Conservation (phyloP, 2,329 filamentous ascomycete genomes). For the Microthyrium microscopicum region DNA sequence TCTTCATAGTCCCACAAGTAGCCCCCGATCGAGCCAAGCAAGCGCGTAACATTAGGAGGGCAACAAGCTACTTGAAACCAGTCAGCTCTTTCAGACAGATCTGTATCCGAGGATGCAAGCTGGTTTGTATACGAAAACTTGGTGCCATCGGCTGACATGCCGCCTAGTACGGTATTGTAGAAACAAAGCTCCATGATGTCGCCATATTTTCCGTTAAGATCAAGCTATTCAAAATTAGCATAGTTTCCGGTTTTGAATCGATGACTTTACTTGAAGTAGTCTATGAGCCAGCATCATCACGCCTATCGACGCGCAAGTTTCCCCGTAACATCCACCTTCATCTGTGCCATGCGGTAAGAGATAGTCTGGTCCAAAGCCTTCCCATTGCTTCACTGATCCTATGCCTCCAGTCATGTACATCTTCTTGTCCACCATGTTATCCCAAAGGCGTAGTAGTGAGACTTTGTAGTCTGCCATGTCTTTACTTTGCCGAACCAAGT, state of each 20-base stretch:
- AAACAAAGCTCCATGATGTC: conserved; percentile 46
- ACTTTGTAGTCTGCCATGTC: conserved; percentile 18
- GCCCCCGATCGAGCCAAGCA: conserved; percentile 39
- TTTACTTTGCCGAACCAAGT: conserved; percentile 30
- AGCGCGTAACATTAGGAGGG: conserved; percentile 40
- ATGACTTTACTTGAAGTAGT: conserved; percentile 27
- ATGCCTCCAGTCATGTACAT: conserved; percentile 48
- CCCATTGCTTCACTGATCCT: conserved; percentile 40
- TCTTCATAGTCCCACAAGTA: conserved; percentile 34
- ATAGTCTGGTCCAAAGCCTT: conserved; percentile 43
- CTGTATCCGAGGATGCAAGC: conserved; percentile 34
- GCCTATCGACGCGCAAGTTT: conserved; percentile 44
- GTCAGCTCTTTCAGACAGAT: conserved; percentile 33
- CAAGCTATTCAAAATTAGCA: conserved; percentile 18
- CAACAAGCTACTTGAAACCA: conserved; percentile 47
- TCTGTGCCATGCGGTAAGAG: conserved; percentile 42
- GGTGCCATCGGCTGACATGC: conserved; percentile 38
- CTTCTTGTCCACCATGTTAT: conserved; percentile 43
- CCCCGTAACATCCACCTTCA: conserved; percentile 45
- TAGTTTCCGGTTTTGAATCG: background rate
- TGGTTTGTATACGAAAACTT: conserved; percentile 47
- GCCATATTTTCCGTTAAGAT: conserved; percentile 35
- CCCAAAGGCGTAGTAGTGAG: conserved; percentile 35
- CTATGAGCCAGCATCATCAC: conserved; percentile 44
- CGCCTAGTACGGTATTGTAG: conserved; percentile 43